Percentiles rank a stretch among this genome's conserved stretches.
Evolutionary conservation across 768 basidiomycete genomes (phyloP).

Genomic region (Boletus tomentosulus): DNA sequence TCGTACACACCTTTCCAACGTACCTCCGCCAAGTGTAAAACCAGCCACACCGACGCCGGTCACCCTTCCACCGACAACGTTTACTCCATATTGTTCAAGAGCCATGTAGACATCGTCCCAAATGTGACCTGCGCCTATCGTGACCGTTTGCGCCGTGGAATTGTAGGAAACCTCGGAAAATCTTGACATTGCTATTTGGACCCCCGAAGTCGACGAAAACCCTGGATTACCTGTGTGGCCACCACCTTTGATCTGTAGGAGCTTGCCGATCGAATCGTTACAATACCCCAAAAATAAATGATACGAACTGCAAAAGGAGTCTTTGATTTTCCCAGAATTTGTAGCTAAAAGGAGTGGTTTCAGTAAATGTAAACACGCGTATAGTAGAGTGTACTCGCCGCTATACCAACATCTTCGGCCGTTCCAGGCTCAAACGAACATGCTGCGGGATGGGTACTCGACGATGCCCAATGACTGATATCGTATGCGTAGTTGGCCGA

Average conservation of each 20-base stretch:
- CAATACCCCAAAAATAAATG: too few species aligned
- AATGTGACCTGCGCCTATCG: slow-evolving; percentile 38
- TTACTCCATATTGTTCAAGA: slow-evolving; percentile 46
- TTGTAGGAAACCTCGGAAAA: slow-evolving; percentile 43
- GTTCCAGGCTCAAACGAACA: slow-evolving; percentile 61
- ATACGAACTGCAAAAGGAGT: slow-evolving; percentile 23
- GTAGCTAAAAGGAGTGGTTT: slow-evolving; percentile 1
- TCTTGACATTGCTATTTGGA: slow-evolving; percentile 52
- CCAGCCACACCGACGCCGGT: slow-evolving; percentile 57
- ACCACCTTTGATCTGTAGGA: slow-evolving; percentile 53
- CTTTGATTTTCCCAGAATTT: slow-evolving; percentile 40
- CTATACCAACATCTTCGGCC: slow-evolving; percentile 44
- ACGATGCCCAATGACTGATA: slow-evolving; percentile 48
- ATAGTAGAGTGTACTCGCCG: slow-evolving; percentile 31
- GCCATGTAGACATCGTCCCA: slow-evolving; percentile 64
- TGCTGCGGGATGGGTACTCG: slow-evolving; percentile 41
- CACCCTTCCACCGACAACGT: slow-evolving; percentile 52
- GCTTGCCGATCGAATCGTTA: too few species aligned
- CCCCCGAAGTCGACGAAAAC: slow-evolving; percentile 54
- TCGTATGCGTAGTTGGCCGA: slow-evolving; percentile 36
- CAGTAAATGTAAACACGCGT: background rate
- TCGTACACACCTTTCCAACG: background rate
- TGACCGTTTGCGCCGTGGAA: slow-evolving; percentile 33
- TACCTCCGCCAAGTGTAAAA: slow-evolving; percentile 54
- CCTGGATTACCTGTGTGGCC: slow-evolving; percentile 52